Percentiles rank a stretch among this genome's conserved stretches.
Conservation (phyloP, 176 grass and related monocot species). For the Chrysopogon serrulatus region DNA sequence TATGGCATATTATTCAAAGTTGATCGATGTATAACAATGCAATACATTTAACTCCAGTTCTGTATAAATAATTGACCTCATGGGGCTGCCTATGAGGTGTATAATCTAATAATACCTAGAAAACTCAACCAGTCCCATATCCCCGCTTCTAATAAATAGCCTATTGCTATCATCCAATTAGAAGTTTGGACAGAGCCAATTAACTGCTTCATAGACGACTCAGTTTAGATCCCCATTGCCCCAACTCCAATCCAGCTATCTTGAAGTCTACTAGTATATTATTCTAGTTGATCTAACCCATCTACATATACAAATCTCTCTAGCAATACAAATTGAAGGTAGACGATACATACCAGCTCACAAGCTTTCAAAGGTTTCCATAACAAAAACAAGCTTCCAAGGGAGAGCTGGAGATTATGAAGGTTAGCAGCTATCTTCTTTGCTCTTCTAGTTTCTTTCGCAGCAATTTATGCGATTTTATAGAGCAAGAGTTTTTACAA, state of each 20-base stretch:
- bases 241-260: neutral
- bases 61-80: neutral
- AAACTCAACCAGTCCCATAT: neutral
- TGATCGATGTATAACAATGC: neutral
- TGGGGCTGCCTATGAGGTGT: neutral
- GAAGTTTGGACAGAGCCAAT: neutral
- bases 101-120: neutral
- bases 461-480: neutral
- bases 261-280: neutral
- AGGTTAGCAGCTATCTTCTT: neutral
- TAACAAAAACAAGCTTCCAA: slow-evolving; percentile 4
- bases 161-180: neutral
- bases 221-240: neutral
- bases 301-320: slow-evolving; percentile 7
- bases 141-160: neutral
- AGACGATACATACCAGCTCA: neutral
- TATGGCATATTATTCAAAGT: neutral
- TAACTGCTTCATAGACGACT: neutral
- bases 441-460: neutral
- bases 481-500: neutral
- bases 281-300: neutral
- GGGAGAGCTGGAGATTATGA: neutral
- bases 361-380: neutral
- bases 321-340: neutral
- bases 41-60: neutral